These are phyloP conservation scores for Zymoseptoria pseudotritici DNA, from an alignment of 2,329 filamentous ascomycete genomes.

Conservation along the genomic window DNA sequence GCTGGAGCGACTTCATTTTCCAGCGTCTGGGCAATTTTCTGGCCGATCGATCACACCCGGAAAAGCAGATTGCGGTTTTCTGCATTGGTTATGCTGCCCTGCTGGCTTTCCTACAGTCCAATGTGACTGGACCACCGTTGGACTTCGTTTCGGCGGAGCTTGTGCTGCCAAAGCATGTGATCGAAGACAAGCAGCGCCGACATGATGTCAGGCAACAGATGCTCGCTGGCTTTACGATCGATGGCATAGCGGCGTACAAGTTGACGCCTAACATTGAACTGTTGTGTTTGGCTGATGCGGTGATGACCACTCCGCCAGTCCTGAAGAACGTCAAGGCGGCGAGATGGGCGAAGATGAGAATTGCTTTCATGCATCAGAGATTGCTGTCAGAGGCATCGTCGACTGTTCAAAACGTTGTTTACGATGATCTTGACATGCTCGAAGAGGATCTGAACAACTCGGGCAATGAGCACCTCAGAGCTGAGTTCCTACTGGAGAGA, in stretches of 20 bases:
- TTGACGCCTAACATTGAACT: slow-evolving; percentile 79
- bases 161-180: slow-evolving; percentile 44
- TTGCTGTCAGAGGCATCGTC: slow-evolving; percentile 57
- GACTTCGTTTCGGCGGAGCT: slow-evolving; percentile 45
- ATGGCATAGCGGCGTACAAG: slow-evolving; percentile 80
- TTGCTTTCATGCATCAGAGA: slow-evolving; percentile 66
- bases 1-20: slow-evolving; percentile 42
- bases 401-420: slow-evolving; percentile 53
- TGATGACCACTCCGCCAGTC: slow-evolving; percentile 45
- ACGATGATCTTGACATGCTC: slow-evolving; percentile 51
- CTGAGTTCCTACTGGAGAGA: slow-evolving; percentile 71
- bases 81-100: slow-evolving; percentile 62
- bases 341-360: slow-evolving; percentile 60
- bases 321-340: slow-evolving; percentile 39
- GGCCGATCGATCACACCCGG: slow-evolving; percentile 30
- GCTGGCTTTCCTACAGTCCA: slow-evolving; percentile 74
- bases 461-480: slow-evolving; percentile 39
- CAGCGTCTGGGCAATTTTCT: slow-evolving; percentile 35
- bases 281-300: slow-evolving; percentile 64
- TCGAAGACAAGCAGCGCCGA: slow-evolving; percentile 28
- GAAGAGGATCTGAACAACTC: slow-evolving; percentile 34
- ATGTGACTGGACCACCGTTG: slow-evolving; percentile 81
- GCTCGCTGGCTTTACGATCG: slow-evolving; percentile 63
- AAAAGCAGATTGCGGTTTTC: slow-evolving; percentile 38
- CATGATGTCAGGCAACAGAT: slow-evolving; percentile 50